A percentile compares a stretch with the other conserved stretches of the same genome.
These are phyloP conservation scores for Acacia melanoxylon DNA, from an alignment of 306 rosid genomes.

Conservation along the genomic window DNA sequence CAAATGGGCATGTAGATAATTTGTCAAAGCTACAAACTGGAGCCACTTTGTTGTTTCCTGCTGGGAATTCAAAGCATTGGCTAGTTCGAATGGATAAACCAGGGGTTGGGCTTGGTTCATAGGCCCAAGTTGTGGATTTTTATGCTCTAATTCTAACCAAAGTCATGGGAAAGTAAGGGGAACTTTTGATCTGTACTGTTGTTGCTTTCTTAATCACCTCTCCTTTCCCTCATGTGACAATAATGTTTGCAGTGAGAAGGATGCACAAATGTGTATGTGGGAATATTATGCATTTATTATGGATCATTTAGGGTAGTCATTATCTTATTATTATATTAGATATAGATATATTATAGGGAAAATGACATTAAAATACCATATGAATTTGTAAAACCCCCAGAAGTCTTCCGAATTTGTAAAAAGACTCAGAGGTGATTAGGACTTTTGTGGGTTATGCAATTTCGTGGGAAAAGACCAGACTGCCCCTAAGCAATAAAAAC, in stretches of 20 bases:
- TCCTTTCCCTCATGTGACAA: conserved; percentile 14
- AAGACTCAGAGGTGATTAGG: no score
- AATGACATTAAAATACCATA: no score
- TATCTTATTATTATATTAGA: no score
- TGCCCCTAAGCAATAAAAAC: no score
- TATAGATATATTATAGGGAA: no score
- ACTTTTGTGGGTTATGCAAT: no score
- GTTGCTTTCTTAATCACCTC: conserved; percentile 15
- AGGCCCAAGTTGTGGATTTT: conserved; percentile 88
- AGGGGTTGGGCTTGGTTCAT: conserved; percentile 72
- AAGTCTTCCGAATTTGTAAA: no score
- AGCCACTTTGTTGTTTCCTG: conserved; percentile 54
- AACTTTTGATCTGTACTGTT: not conserved
- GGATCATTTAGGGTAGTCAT: no score
- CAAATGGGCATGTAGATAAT: conserved; percentile 29
- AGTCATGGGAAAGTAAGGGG: conserved; percentile 76
- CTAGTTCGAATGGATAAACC: conserved; percentile 80
- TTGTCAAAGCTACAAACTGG: conserved; percentile 31
- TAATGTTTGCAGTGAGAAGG: conserved; percentile 63
- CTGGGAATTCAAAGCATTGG: conserved; percentile 75
- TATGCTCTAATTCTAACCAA: conserved; percentile 75
- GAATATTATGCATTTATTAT: no score
- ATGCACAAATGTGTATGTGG: conserved; percentile 96
- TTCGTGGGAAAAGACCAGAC: no score
- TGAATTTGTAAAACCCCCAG: no score